Evolutionary conservation across 208 protist genomes (phyloP).

Genomic region (Novymonas esmeraldas): DNA sequence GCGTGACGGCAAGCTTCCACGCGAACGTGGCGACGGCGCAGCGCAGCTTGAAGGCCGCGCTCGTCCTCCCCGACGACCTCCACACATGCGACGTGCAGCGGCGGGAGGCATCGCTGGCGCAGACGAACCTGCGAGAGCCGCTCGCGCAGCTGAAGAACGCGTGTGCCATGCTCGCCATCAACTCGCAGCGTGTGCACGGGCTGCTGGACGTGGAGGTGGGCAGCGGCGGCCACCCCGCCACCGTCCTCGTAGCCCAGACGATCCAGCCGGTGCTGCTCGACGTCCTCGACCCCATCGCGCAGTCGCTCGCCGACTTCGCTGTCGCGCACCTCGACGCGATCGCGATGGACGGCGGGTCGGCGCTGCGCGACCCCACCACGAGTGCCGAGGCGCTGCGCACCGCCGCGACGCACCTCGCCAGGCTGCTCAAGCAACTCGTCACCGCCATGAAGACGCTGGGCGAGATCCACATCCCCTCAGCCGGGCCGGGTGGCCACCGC

Average conservation of each 20-base stretch:
- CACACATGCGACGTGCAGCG: slow-evolving; percentile 31
- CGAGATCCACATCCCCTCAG: slow-evolving; percentile 66
- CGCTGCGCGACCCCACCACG: slow-evolving; percentile 15
- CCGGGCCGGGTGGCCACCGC: neutral
- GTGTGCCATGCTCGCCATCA: slow-evolving; percentile 71
- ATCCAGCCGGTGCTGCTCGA: slow-evolving; percentile 81
- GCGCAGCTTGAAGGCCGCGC: slow-evolving; percentile 47
- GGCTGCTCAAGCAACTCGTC: slow-evolving; percentile 60
- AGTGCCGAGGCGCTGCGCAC: slow-evolving; percentile 27
- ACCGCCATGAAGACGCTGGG: slow-evolving; percentile 64
- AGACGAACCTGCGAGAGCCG: slow-evolving; percentile 59
- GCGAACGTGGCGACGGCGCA: slow-evolving; percentile 50
- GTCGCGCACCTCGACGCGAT: slow-evolving; percentile 43
- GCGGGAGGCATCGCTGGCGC: slow-evolving; percentile 35
- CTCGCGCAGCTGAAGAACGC: slow-evolving; percentile 82
- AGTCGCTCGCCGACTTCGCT: slow-evolving; percentile 46
- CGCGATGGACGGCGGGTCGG: slow-evolving; percentile 40
- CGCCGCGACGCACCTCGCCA: slow-evolving; percentile 39
- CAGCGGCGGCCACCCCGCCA: slow-evolving; percentile 18
- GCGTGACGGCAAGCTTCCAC: slow-evolving; percentile 60
- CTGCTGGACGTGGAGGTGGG: slow-evolving; percentile 21
- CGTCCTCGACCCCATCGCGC: slow-evolving; percentile 47
- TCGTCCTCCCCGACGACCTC: slow-evolving; percentile 55
- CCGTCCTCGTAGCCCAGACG: slow-evolving; percentile 55
- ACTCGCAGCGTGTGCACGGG: slow-evolving; percentile 44